Evolutionary conservation across 2,329 filamentous ascomycete species (phyloP).

Genomic region (Emergomyces africanus): DNA sequence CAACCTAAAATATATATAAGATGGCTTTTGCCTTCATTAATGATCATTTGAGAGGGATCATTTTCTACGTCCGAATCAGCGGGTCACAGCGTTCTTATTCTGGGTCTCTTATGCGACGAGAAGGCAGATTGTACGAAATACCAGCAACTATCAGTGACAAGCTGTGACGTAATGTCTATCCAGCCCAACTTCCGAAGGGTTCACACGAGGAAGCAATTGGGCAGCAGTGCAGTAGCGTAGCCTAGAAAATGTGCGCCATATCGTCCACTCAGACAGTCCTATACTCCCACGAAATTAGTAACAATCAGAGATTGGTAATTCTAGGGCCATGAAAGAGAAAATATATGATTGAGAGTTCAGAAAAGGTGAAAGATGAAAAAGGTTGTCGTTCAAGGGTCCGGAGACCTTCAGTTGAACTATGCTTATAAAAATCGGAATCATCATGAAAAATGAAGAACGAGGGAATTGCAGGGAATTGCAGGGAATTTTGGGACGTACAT

Average conservation of each 20-base stretch:
- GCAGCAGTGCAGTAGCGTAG: conserved; percentile 10
- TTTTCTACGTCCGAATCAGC: background rate
- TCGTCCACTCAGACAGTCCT: background rate
- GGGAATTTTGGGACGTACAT: background rate
- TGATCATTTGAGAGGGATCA: background rate
- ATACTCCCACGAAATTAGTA: background rate
- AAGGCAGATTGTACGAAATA: background rate
- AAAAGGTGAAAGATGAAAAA: conserved; percentile 17
- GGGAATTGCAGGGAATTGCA: background rate
- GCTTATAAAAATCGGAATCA: conserved; percentile 16
- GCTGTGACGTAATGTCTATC: background rate
- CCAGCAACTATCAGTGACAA: background rate
- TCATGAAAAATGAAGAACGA: conserved; percentile 10
- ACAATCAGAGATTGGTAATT: background rate
- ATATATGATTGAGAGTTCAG: background rate
- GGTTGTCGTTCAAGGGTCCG: conserved; percentile 17
- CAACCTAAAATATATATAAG: background rate
- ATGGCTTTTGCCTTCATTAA: background rate
- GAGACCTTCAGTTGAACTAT: conserved; percentile 21
- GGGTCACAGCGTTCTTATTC: background rate
- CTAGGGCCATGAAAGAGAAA: background rate
- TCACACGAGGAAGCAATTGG: conserved; percentile 4
- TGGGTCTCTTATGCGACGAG: background rate
- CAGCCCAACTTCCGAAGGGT: background rate
- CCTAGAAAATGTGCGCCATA: background rate